These are phyloP conservation scores for Aureobasidium subglaciale DNA, from an alignment of 2,329 filamentous ascomycete species.

Conservation along the genomic window DNA sequence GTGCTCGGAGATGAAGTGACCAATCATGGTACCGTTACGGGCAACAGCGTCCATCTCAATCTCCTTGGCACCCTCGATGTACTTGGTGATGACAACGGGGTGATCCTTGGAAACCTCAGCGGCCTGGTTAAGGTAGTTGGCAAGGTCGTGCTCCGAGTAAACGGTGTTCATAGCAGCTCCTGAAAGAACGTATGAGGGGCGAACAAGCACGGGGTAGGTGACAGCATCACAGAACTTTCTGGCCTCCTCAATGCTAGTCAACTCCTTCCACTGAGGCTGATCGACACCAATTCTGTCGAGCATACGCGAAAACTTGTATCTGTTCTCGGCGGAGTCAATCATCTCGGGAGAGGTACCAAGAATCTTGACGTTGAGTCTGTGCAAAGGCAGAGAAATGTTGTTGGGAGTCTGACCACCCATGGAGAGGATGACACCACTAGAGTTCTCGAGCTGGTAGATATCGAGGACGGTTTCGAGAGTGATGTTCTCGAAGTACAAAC, in stretches of 20 bases:
- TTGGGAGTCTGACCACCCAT: slow-evolving; percentile 98
- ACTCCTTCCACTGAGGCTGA: slow-evolving; percentile 95
- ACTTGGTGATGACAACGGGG: slow-evolving; percentile 97
- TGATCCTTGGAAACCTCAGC: slow-evolving; percentile 90
- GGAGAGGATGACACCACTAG: slow-evolving; percentile 79
- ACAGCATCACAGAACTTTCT: slow-evolving; percentile 80
- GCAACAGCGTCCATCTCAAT: slow-evolving; percentile 99
- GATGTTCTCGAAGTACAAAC: slow-evolving; percentile 94
- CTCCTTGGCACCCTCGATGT: slow-evolving; percentile 98
- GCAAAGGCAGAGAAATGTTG: slow-evolving; percentile 88
- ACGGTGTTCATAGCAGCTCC: slow-evolving; percentile 99
- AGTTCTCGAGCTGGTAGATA: slow-evolving; percentile 81
- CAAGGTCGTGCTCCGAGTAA: slow-evolving; percentile 89
- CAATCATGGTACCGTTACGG: slow-evolving; percentile 78
- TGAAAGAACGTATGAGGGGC: slow-evolving; percentile 93
- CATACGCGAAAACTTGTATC: slow-evolving; percentile 98
- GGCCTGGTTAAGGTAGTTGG: slow-evolving; percentile 81
- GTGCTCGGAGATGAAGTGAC: slow-evolving; percentile 97
- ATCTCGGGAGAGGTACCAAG: slow-evolving; percentile 96
- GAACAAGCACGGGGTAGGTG: slow-evolving; percentile 86
- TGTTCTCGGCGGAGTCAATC: slow-evolving; percentile 96
- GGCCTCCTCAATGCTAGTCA: slow-evolving; percentile 90
- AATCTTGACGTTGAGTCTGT: slow-evolving; percentile 84
- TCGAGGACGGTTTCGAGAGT: slow-evolving; percentile 84
- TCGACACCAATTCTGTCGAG: slow-evolving; percentile 90